Base-by-base conservation (phyloP, 768 basidiomycete genomes). In the Lactifluus volemus region DNA sequence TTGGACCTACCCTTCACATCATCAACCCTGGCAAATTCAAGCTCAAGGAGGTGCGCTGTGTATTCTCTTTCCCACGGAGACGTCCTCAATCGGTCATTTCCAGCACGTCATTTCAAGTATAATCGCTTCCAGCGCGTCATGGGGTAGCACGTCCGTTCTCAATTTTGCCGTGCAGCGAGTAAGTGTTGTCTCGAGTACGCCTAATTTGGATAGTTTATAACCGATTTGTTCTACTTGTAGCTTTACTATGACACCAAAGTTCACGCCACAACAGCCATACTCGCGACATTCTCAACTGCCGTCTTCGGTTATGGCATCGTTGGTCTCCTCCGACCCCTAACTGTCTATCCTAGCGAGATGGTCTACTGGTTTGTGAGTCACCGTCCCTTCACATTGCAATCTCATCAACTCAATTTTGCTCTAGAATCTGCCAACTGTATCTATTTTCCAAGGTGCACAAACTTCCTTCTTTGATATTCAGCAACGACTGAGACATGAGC, bases 221-320 rank as follows among this genome's bases (percentile, higher is more conserved):
- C 41, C 39, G 48, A 49, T 48, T 4, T 25, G 6, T 12, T 1
- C 32, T 25, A 19, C 44, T 4, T 15, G 17, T 55, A 84, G 82
- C 76, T 85, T 1, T 85, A 80, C 68, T 86, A 85, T 67, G 73
- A 81, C 61, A 81, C 81, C 4, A 71, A 82, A 38, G 80, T 84
- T 3, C 73, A 75, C 49, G 79, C 81, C 0, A 74, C 78, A 0
- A 83, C 82, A 3, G 83, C 83, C 7, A 72, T 84, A 34, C 76
- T 86, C 9, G 81, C 82, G 0, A 84, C 82, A 0, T 84, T 84
- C 70, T 84, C 83, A 2, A 83, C 83, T 0, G 81, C 81, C 4
- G 82, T 81, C 67, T 84, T 85, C 69, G 83, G 82, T 78, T 84
- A 84, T 63, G 83, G 83, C 3, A 70, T 86, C 6, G 81, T 82